These are phyloP conservation scores for Coemansia sp. DNA, from an alignment of 192 early-diverging fungal species.

Conservation along the genomic window DNA sequence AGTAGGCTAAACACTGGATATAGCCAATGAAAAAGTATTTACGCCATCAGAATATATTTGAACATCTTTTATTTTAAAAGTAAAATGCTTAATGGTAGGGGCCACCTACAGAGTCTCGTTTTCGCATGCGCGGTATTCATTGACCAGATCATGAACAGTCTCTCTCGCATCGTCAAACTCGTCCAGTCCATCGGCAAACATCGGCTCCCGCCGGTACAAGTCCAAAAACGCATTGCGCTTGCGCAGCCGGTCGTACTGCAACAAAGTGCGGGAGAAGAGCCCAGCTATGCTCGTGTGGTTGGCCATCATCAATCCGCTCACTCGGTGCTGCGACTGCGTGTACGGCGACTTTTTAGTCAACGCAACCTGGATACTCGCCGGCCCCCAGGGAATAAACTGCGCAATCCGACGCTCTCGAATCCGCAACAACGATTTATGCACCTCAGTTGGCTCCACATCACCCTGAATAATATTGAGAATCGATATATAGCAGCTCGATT, in stretches of 20 bases:
- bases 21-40: too few species aligned
- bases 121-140: slow-evolving; percentile 95
- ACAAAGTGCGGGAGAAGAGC: slow-evolving; percentile 87
- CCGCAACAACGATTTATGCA: slow-evolving; percentile 94
- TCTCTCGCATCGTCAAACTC: slow-evolving; percentile 93
- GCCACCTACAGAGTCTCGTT: slow-evolving; percentile 43
- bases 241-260: slow-evolving; percentile 90
- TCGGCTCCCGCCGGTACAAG: slow-evolving; percentile 80
- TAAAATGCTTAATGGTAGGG: too few species aligned
- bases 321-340: slow-evolving; percentile 85
- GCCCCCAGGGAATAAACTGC: slow-evolving; percentile 99
- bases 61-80: too few species aligned
- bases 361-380: slow-evolving; percentile 97
- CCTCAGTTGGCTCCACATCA: slow-evolving; percentile 97
- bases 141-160: slow-evolving; percentile 87
- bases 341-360: slow-evolving; percentile 93
- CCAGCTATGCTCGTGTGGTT: slow-evolving; percentile 95
- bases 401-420: slow-evolving; percentile 92
- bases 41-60: too few species aligned
- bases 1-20: too few species aligned
- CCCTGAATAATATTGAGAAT: slow-evolving; percentile 99
- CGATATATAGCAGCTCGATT: slow-evolving; percentile 95
- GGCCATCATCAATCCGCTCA: slow-evolving; percentile 97
- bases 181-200: slow-evolving; percentile 78
- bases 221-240: slow-evolving; percentile 97